These are phyloP conservation scores for Avena atlantica DNA, from an alignment of 176 grass and related monocot genomes.

Conservation along the genomic window DNA sequence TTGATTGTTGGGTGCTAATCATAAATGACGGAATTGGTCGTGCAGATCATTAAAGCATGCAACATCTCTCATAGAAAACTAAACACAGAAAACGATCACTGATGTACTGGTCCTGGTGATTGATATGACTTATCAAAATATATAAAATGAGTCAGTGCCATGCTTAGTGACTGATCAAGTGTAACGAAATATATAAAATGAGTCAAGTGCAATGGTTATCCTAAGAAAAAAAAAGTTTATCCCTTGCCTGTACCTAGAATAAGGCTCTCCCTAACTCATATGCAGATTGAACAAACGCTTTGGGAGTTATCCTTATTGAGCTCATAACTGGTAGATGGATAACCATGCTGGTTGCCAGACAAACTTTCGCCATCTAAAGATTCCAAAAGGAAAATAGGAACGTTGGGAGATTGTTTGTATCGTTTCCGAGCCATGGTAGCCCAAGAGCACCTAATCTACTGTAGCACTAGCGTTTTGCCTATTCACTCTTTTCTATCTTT, in stretches of 20 bases:
- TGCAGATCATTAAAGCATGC: constrained; percentile 22
- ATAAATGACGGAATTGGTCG: constrained; percentile 15
- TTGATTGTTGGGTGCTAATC: constrained; percentile 14
- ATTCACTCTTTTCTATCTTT: background rate
- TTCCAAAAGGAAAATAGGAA: background rate
- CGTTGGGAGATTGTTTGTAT: background rate
- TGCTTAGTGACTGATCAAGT: background rate
- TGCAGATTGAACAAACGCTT: constrained; percentile 18
- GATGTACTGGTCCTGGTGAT: background rate
- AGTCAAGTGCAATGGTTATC: background rate
- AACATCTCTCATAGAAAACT: background rate
- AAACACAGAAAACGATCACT: constrained; percentile 22
- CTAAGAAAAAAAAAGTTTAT: background rate
- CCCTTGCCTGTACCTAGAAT: background rate
- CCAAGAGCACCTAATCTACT: background rate
- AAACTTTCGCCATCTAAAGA: constrained; percentile 8
- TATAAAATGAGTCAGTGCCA: background rate
- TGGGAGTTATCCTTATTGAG: background rate
- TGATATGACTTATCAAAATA: background rate
- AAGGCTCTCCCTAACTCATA: background rate
- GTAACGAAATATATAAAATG: background rate
- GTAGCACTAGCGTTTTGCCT: constrained; percentile 3
- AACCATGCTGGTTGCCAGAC: background rate
- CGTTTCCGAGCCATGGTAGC: background rate
- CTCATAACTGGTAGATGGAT: background rate